These are phyloP conservation scores for Phoenix roebelenii DNA, from an alignment of 176 grass and related monocot species.

Conservation along the genomic window DNA sequence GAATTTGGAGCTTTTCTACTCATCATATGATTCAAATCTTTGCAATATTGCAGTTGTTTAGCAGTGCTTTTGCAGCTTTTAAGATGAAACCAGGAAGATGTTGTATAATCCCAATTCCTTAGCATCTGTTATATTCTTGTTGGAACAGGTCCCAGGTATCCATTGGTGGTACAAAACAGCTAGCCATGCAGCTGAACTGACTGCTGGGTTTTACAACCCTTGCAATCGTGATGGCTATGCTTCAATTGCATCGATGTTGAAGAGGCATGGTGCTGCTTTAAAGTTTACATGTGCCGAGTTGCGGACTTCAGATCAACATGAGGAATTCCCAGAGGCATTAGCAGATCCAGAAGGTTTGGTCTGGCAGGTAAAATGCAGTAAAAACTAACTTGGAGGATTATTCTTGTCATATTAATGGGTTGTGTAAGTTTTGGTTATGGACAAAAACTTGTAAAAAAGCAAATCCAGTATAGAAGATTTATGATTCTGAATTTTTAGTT, in stretches of 20 bases:
- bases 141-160: constrained; percentile 55
- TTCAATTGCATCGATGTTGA: constrained; percentile 63
- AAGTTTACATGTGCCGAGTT: constrained; percentile 83
- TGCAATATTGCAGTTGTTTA: too few species aligned
- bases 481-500: too few species aligned
- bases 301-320: constrained; percentile 57
- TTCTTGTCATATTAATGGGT: too few species aligned
- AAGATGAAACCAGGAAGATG: too few species aligned
- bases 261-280: constrained; percentile 60
- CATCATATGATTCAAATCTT: too few species aligned
- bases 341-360: constrained; percentile 80
- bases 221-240: constrained; percentile 84
- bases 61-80: too few species aligned
- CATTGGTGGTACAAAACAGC: constrained; percentile 99
- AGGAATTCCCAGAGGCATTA: constrained; percentile 71
- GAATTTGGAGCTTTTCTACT: too few species aligned
- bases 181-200: constrained; percentile 83
- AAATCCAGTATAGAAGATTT: too few species aligned
- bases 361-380: constrained; percentile 54
- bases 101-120: background rate
- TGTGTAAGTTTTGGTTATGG: too few species aligned
- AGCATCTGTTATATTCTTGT: background rate
- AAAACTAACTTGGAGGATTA: too few species aligned
- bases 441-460: too few species aligned
- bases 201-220: constrained; percentile 90